phyloP scores from a whole-genome alignment of 306 rosid species.

The Quercus ilex region DNA sequence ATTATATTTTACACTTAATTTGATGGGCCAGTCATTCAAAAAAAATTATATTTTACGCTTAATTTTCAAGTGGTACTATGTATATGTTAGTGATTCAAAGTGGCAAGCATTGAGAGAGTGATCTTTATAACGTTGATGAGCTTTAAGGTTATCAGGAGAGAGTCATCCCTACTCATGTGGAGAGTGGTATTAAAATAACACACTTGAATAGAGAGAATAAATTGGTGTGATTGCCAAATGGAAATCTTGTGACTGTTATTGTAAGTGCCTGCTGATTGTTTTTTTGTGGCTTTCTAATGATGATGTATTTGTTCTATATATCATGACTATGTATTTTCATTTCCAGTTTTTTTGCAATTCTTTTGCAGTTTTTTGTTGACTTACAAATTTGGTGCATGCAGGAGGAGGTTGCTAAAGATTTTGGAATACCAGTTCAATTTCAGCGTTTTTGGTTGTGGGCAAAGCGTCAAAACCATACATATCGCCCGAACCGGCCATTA shows the following conservation, averaged over 20 bases:
- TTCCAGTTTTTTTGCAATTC: neutral
- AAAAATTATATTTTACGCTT: neutral
- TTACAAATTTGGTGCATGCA: constrained; percentile 27
- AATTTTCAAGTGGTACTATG: neutral
- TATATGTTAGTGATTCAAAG: neutral
- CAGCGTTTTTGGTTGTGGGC: constrained; percentile 96
- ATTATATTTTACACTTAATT: neutral
- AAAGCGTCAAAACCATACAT: constrained; percentile 78
- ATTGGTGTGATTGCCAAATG: neutral
- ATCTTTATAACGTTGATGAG: neutral
- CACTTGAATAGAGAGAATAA: neutral
- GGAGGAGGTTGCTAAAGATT: constrained; percentile 91
- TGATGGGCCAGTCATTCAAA: neutral
- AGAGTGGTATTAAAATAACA: neutral
- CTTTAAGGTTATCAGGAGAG: neutral
- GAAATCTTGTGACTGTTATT: neutral
- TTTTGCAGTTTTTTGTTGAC: neutral
- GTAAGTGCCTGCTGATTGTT: neutral
- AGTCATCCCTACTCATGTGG: neutral
- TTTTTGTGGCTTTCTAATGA: neutral
- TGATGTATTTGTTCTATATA: neutral
- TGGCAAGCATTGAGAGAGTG: neutral
- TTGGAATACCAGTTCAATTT: constrained; percentile 75
- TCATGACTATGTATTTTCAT: neutral
- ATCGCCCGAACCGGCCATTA: constrained; percentile 80